A percentile compares a stretch with the other conserved stretches of the same genome.
Evolutionary conservation across 257 asterid genomes (phyloP).

Genomic region (Cruciata laevipes): DNA sequence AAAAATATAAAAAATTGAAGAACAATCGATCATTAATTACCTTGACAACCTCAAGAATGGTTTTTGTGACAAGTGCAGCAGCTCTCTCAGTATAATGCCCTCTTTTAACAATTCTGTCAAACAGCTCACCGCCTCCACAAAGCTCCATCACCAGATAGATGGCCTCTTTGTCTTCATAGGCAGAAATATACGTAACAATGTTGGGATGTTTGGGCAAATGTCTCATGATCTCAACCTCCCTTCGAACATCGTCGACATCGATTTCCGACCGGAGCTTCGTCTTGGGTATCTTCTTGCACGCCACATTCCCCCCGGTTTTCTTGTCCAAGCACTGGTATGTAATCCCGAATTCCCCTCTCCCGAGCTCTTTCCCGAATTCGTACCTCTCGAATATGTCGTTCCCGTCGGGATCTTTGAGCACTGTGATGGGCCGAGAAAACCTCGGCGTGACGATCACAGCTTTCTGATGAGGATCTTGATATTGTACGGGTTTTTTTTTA

Average conservation of each 20-base stretch:
- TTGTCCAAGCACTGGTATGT: conserved; percentile 56
- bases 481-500: background rate
- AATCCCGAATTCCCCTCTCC: conserved; percentile 85
- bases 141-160: conserved; percentile 81
- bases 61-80: conserved; percentile 65
- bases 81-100: conserved; percentile 89
- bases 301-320: conserved; percentile 38
- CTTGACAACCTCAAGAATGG: conserved; percentile 78
- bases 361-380: conserved; percentile 65
- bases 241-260: conserved; percentile 72
- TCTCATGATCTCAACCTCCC: conserved; percentile 83
- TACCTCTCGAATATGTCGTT: conserved; percentile 37
- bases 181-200: conserved; percentile 65
- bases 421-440: conserved; percentile 38
- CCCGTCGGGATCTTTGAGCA: conserved; percentile 42
- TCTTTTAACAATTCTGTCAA: conserved; percentile 66
- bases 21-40: conserved; percentile 16
- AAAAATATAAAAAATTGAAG: background rate
- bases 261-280: conserved; percentile 52
- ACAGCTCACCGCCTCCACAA: conserved; percentile 82
- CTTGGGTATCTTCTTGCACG: conserved; percentile 83
- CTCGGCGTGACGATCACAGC: background rate
- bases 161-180: conserved; percentile 69
- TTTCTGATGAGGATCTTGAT: background rate
- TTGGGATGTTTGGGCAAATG: conserved; percentile 69